Percentiles rank a stretch among this genome's conserved stretches.
Evolutionary conservation across 176 grass and related monocot genomes (phyloP).

Genomic region (Elymus sibiricus): DNA sequence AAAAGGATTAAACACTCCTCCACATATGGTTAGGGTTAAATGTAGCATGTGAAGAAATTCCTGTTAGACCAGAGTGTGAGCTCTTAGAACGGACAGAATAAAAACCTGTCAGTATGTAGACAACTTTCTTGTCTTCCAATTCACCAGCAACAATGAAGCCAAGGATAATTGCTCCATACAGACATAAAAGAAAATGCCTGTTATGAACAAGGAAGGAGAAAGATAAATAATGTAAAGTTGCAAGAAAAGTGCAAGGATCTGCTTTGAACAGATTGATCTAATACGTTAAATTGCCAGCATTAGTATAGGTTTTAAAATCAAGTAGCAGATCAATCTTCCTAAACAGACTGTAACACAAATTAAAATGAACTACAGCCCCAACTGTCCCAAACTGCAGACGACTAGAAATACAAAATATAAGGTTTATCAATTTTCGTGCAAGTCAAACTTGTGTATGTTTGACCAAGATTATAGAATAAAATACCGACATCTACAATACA

Average conservation of each 20-base stretch:
- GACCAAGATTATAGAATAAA: too few species aligned
- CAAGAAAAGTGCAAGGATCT: conserved; percentile 1
- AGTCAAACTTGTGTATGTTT: not conserved
- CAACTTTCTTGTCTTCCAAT: conserved; percentile 70
- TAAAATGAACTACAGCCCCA: not conserved
- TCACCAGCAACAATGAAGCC: conserved; percentile 85
- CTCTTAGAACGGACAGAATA: conserved; percentile 9
- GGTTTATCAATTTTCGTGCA: too few species aligned
- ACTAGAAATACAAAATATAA: not conserved
- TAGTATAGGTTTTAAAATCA: not conserved
- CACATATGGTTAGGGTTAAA: not conserved
- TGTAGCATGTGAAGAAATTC: not conserved
- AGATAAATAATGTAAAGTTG: not conserved
- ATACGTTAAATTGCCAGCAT: not conserved
- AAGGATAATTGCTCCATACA: conserved; percentile 64
- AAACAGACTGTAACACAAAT: not conserved
- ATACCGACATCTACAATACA: too few species aligned
- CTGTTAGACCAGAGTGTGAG: not conserved
- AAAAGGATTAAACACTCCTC: not conserved
- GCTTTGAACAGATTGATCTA: not conserved
- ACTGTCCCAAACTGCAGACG: not conserved
- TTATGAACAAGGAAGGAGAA: conserved; percentile 13
- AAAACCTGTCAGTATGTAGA: conserved; percentile 90
- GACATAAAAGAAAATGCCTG: conserved; percentile 93
- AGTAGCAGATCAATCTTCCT: not conserved